Evolutionary conservation across 805 yeast genomes (phyloP).

Genomic region (Sugiyamaella smithiae): DNA sequence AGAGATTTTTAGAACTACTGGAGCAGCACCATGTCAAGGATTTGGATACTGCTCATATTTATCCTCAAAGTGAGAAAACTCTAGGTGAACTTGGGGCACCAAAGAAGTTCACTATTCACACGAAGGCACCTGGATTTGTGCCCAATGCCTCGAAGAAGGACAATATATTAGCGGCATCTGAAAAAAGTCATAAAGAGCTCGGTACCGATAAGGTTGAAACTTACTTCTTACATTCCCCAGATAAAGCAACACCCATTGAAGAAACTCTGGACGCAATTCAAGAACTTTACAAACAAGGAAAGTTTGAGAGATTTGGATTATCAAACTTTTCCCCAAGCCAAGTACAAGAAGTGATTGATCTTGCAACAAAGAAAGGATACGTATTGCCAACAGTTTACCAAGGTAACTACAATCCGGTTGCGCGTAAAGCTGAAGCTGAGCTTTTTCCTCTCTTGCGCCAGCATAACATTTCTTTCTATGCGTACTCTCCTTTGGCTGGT

Average conservation of each 20-base stretch:
- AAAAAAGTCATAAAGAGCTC: conserved; percentile 20
- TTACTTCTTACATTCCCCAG: conserved; percentile 30
- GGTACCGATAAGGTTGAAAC: conserved; percentile 24
- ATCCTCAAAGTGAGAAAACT: conserved; percentile 24
- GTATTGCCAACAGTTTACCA: conserved; percentile 31
- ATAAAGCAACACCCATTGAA: conserved; percentile 26
- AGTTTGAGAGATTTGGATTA: conserved; percentile 29
- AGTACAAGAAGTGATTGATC: conserved; percentile 24
- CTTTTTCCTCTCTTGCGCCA: conserved; percentile 27
- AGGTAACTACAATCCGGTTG: conserved; percentile 31
- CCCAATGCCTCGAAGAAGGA: conserved; percentile 21
- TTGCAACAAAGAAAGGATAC: conserved; percentile 26
- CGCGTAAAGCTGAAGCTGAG: conserved; percentile 26
- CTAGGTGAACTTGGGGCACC: conserved; percentile 22
- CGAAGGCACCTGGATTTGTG: conserved; percentile 23
- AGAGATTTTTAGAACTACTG: conserved; percentile 15
- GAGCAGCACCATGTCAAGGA: conserved; percentile 25
- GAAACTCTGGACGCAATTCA: conserved; percentile 29
- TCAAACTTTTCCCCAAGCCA: conserved; percentile 28
- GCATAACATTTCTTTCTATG: conserved; percentile 26
- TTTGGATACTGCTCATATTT: conserved; percentile 30
- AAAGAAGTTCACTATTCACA: conserved; percentile 22
- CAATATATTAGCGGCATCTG: conserved; percentile 19
- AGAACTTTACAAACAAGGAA: conserved; percentile 26
- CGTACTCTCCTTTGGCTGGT: conserved; percentile 30